Base-by-base conservation (phyloP, 495 filamentous ascomycete genomes). In the Aspergillus sparsus region DNA sequence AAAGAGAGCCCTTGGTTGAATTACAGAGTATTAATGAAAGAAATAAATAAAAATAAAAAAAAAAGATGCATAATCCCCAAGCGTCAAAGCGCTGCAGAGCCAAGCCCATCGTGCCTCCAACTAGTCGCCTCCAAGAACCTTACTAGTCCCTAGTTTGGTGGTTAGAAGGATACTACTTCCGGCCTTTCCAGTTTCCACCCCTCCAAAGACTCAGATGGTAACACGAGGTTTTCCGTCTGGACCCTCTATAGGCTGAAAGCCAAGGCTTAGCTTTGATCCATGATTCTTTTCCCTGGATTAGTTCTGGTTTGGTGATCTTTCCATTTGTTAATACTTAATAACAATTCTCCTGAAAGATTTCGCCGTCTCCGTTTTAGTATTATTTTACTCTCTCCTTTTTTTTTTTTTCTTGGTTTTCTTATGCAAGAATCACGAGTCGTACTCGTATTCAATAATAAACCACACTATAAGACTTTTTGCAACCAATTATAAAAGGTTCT, bases 71-170 rank as follows among this genome's bases (percentile, higher is more conserved):
- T 60, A 64, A 53, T 57, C 62, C 53, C 54, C 54, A 57, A 55
- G 45, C 35, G 58, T 65, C 62, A 58, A 65, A 61, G 62, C 62
- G 62, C 58, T 65, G 62, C 62, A 61, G 58, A 65, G 62, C 62
- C 62, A 65, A 61, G 62, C 55, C 58, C 49, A 61, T 57, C 52
- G n/a, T 21, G 27, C 62, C 57, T 49, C 62, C 49, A 49, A 53
- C 62, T 50, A 63, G 33, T 51, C 54, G 21, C 50, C 50, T 47
- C 15, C 44, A 18, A 47, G 44, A 47, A 47, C 44, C 44, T 21
- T 47, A 47, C 44, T 47, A 47, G 27, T 18, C 27, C 44, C 15
- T 47, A 21, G 44, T 47, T 18, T n/a, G 27, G 44, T 47, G 9
- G n/a, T 16, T 47, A 21, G 44, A 47, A 47, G 44, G n/a, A 47